Percentiles rank a stretch among this genome's conserved stretches.
Conservation (phyloP, 805 yeast species). For the Helenozyma baotianmanensis region DNA sequence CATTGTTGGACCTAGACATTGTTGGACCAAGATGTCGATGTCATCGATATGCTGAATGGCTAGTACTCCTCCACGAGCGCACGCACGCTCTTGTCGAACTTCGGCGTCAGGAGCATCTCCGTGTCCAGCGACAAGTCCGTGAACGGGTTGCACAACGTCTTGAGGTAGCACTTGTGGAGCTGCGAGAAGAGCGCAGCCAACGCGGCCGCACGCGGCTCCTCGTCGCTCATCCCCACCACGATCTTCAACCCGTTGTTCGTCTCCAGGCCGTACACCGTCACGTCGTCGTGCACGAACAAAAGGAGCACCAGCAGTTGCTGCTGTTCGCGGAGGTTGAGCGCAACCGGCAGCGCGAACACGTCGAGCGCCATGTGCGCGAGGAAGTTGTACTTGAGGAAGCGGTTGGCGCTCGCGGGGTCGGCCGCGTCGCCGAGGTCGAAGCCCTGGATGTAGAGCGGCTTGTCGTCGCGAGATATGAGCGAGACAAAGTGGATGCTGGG, state of each 20-base stretch:
- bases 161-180: conserved; percentile 52
- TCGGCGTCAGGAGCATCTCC: conserved; percentile 26
- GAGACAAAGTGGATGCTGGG: conserved; percentile 46
- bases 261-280: conserved; percentile 64
- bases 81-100: conserved; percentile 28
- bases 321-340: conserved; percentile 35
- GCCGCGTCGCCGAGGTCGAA: conserved; percentile 23
- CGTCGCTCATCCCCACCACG: conserved; percentile 45
- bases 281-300: conserved; percentile 62
- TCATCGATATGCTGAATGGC: too few species aligned
- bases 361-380: conserved; percentile 75
- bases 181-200: conserved; percentile 24
- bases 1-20: too few species aligned
- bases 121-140: conserved; percentile 21
- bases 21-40: too few species aligned
- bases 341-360: conserved; percentile 53
- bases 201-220: conserved; percentile 2
- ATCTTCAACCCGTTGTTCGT: conserved; percentile 65
- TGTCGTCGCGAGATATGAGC: conserved; percentile 53
- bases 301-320: conserved; percentile 37
- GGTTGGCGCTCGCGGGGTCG: conserved; percentile 26
- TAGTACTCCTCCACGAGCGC: conserved; percentile 26
- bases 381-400: conserved; percentile 58
- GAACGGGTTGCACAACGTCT: conserved; percentile 62
- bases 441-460: conserved; percentile 57